Evolutionary conservation across 441 rosid genomes (phyloP).

Genomic region (Croton setiger): DNA sequence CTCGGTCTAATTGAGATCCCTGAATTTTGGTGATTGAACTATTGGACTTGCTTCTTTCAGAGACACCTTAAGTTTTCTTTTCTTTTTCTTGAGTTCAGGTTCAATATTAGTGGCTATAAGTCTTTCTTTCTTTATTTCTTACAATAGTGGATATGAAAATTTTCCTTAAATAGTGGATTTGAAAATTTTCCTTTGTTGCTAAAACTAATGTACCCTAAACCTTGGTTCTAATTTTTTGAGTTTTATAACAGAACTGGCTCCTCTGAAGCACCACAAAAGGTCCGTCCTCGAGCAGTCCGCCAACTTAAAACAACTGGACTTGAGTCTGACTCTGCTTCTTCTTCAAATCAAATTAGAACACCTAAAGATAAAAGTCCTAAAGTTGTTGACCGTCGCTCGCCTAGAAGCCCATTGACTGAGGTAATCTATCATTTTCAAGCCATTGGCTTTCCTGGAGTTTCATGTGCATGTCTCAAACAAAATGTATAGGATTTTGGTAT

Average conservation of each 20-base stretch:
- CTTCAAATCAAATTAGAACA: constrained; percentile 48
- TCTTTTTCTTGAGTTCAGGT: neutral
- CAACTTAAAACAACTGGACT: constrained; percentile 49
- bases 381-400: constrained; percentile 67
- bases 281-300: constrained; percentile 62
- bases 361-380: constrained; percentile 73
- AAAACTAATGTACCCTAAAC: neutral
- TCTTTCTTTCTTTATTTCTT: neutral
- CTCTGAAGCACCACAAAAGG: constrained; percentile 57
- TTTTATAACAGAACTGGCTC: constrained; percentile 54
- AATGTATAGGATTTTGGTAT: neutral
- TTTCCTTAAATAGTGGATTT: neutral
- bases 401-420: constrained; percentile 64
- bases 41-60: neutral
- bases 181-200: constrained; percentile 2
- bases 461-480: neutral
- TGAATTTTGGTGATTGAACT: constrained; percentile 3
- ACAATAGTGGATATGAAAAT: neutral
- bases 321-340: constrained; percentile 50
- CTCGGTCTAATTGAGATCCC: neutral
- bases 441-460: constrained; percentile 3
- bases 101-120: neutral
- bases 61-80: neutral
- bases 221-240: constrained; percentile 6
- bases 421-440: constrained; percentile 34